Evolutionary conservation across 2,329 filamentous ascomycete genomes (phyloP).

Genomic region (Aspergillus sp.): DNA sequence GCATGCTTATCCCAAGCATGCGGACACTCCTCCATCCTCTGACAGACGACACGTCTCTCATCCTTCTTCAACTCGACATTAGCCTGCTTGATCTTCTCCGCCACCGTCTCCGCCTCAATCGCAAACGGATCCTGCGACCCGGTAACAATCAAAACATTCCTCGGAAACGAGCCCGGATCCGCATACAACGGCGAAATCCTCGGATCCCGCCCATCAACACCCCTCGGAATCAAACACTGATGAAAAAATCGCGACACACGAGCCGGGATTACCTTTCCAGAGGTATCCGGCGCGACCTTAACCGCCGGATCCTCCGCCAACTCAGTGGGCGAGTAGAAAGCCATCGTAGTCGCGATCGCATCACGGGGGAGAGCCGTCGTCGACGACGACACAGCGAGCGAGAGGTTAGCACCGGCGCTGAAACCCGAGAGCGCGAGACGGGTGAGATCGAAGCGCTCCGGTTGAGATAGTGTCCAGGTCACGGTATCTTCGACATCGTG

Average conservation of each 20-base stretch:
- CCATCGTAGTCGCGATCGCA: slow-evolving; percentile 21
- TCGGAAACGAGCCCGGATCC: slow-evolving; percentile 13
- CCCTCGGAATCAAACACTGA: slow-evolving; percentile 18
- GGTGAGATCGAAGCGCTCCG: slow-evolving; percentile 22
- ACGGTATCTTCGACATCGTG: slow-evolving; percentile 33
- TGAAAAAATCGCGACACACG: slow-evolving; percentile 17
- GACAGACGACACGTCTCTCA: slow-evolving; percentile 11
- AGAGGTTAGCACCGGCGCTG: slow-evolving; percentile 37
- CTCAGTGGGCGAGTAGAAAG: slow-evolving; percentile 26
- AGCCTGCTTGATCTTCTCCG: slow-evolving; percentile 7
- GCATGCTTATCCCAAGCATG: slow-evolving; percentile 36
- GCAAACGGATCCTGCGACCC: slow-evolving; percentile 19
- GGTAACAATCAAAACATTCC: slow-evolving; percentile 19
- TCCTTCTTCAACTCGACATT: not conserved
- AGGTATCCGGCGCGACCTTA: not conserved
- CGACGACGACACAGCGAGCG: slow-evolving; percentile 22
- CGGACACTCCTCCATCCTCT: slow-evolving; percentile 23
- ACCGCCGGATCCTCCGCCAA: slow-evolving; percentile 1
- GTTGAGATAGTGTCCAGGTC: slow-evolving; percentile 26
- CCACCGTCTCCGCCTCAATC: slow-evolving; percentile 19
- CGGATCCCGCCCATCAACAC: slow-evolving; percentile 11
- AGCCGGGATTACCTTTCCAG: slow-evolving; percentile 4
- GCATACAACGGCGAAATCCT: slow-evolving; percentile 21
- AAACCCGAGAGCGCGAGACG: slow-evolving; percentile 34
- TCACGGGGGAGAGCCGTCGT: slow-evolving; percentile 7